These are phyloP conservation scores for Fonsecaea erecta DNA, from an alignment of 2,329 filamentous ascomycete genomes.

Conservation along the genomic window DNA sequence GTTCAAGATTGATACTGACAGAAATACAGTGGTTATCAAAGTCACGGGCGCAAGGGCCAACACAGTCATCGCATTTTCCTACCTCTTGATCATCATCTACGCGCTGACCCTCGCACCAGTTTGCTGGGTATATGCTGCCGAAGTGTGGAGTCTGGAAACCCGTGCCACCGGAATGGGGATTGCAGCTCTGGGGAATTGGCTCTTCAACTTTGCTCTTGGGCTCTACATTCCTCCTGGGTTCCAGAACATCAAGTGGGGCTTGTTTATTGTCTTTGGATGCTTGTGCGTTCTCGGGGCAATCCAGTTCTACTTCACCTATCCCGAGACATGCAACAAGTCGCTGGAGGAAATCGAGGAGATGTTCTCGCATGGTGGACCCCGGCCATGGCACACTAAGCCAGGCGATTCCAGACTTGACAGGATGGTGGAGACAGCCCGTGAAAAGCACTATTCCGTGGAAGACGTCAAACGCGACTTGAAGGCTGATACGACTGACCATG, in stretches of 20 bases:
- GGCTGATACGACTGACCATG: conserved; percentile 6
- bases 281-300: conserved; percentile 53
- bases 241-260: conserved; percentile 61
- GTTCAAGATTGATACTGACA: background rate
- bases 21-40: conserved; percentile 43
- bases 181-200: conserved; percentile 60
- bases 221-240: conserved; percentile 64
- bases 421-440: conserved; percentile 40
- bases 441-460: conserved; percentile 33
- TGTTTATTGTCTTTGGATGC: conserved; percentile 57
- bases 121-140: conserved; percentile 69
- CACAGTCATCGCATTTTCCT: conserved; percentile 68
- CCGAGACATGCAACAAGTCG: conserved; percentile 46
- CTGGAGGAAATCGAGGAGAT: conserved; percentile 48
- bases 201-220: conserved; percentile 66
- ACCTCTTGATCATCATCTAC: conserved; percentile 67
- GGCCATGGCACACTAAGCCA: conserved; percentile 43
- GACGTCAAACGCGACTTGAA: conserved; percentile 19
- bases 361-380: conserved; percentile 40
- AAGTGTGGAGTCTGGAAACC: conserved; percentile 67
- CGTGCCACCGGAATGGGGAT: conserved; percentile 63
- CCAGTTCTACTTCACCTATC: conserved; percentile 52
- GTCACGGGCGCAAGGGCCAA: conserved; percentile 55
- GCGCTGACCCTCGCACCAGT: conserved; percentile 67
- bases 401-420: conserved; percentile 42